Evolutionary conservation across 2,329 filamentous ascomycete species (phyloP).

Genomic region (Xylariaceae sp.): DNA sequence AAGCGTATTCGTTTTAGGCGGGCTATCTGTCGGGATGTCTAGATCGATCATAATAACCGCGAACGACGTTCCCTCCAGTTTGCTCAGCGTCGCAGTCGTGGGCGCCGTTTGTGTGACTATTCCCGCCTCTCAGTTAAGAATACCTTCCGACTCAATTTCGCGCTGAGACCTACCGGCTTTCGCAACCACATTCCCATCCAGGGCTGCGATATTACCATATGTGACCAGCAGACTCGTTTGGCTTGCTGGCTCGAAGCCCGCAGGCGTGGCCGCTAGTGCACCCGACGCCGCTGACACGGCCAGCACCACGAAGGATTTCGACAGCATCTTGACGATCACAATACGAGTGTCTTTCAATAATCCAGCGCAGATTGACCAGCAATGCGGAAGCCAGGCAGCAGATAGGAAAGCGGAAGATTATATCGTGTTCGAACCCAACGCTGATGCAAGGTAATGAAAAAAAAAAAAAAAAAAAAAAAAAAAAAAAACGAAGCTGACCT

Average conservation of each 20-base stretch:
- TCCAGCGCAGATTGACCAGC: slow-evolving; percentile 1
- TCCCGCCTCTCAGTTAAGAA: slow-evolving; percentile 15
- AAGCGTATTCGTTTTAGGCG: slow-evolving; percentile 46
- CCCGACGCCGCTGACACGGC: slow-evolving; percentile 43
- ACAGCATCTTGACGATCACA: slow-evolving; percentile 39
- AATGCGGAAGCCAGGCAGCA: background rate
- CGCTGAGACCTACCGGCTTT: slow-evolving; percentile 42
- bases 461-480: background rate
- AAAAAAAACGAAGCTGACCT: no score
- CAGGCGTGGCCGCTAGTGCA: slow-evolving; percentile 48
- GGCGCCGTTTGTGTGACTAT: slow-evolving; percentile 45
- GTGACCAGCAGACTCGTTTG: slow-evolving; percentile 48
- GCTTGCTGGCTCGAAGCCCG: slow-evolving; percentile 48
- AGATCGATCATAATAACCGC: slow-evolving; percentile 52
- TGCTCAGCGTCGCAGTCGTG: slow-evolving; percentile 44
- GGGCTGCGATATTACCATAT: slow-evolving; percentile 45
- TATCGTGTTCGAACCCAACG: no score
- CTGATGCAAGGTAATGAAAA: background rate
- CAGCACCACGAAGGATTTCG: slow-evolving; percentile 40
- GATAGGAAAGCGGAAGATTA: background rate
- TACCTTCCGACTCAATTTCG: background rate
- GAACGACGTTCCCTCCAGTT: slow-evolving; percentile 49
- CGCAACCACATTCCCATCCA: slow-evolving; percentile 47
- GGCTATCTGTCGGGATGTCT: slow-evolving; percentile 52
- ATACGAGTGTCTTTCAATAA: background rate